Conservation (phyloP, 1,139 yeast species). For the Geotrichum cucujoidarum region DNA sequence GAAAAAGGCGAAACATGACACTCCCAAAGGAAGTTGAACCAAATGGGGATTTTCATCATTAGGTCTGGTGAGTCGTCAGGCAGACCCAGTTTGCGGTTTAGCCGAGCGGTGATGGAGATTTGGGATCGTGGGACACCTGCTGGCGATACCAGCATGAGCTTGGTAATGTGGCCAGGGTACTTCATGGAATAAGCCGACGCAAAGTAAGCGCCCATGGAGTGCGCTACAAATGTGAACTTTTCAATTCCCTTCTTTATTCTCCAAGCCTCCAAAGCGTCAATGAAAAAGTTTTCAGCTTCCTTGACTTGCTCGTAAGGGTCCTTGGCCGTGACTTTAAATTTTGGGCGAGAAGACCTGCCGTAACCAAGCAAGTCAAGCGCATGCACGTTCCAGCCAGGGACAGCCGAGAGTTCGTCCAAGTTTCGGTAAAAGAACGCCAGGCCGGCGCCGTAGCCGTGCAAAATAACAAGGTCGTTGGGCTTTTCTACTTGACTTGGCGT, state of each 20-base stretch:
- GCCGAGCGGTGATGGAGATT: slow-evolving; percentile 28
- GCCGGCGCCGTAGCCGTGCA: slow-evolving; percentile 96
- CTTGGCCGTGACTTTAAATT: slow-evolving; percentile 36
- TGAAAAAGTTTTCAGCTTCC: slow-evolving; percentile 67
- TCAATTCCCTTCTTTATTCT: slow-evolving; percentile 47
- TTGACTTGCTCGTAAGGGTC: slow-evolving; percentile 27
- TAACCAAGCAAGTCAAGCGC: slow-evolving; percentile 82
- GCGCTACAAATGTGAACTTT: slow-evolving; percentile 76
- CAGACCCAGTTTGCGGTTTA: not conserved
- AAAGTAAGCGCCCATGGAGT: slow-evolving; percentile 89
- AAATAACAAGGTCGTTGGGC: slow-evolving; percentile 46
- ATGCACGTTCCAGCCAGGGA: slow-evolving; percentile 50
- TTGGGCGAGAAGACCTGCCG: slow-evolving; percentile 71
- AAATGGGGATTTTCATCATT: slow-evolving; percentile 14
- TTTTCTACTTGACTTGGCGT: slow-evolving; percentile 24
- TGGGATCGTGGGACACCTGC: slow-evolving; percentile 59
- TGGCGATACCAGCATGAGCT: slow-evolving; percentile 74
- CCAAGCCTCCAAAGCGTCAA: slow-evolving; percentile 85
- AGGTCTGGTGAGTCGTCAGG: not conserved
- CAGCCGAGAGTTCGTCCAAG: slow-evolving; percentile 45
- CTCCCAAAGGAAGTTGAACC: slow-evolving; percentile 29
- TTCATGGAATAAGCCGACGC: slow-evolving; percentile 72
- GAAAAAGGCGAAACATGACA: slow-evolving; percentile 31
- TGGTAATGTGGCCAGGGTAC: slow-evolving; percentile 60
- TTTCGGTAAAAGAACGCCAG: slow-evolving; percentile 80